Evolutionary conservation across 179 eudicot genomes (phyloP).

Genomic region (Drosera spatulata): DNA sequence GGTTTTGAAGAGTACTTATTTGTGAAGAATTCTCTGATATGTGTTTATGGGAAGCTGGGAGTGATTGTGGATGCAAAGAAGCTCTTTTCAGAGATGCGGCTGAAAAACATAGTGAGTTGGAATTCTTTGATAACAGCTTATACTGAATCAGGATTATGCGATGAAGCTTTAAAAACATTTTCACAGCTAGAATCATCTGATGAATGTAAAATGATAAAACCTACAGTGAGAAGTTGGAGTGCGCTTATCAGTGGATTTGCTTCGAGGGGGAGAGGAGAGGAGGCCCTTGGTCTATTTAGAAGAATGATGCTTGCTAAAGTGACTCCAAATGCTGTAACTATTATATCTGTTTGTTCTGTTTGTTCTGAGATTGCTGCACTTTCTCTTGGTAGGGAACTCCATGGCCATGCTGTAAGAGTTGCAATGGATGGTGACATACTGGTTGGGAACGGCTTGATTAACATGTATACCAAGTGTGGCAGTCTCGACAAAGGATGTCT

Average conservation of each 20-base stretch:
- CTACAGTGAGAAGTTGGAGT: slow-evolving; percentile 39
- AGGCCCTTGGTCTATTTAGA: slow-evolving; percentile 32
- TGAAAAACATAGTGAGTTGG: slow-evolving; percentile 38
- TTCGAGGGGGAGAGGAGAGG: slow-evolving; percentile 18
- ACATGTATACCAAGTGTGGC: slow-evolving; percentile 46
- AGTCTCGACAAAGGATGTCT: slow-evolving; percentile 16
- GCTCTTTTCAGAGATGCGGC: slow-evolving; percentile 21
- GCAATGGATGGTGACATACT: slow-evolving; percentile 9
- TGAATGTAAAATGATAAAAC: slow-evolving; percentile 10
- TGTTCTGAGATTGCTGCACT: slow-evolving; percentile 37
- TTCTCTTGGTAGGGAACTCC: slow-evolving; percentile 31
- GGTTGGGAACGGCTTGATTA: slow-evolving; percentile 36
- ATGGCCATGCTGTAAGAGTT: slow-evolving; percentile 21
- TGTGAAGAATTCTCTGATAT: slow-evolving; percentile 36
- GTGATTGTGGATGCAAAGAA: slow-evolving; percentile 18
- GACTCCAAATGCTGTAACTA: slow-evolving; percentile 23
- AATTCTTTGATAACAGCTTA: slow-evolving; percentile 37
- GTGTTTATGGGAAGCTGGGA: slow-evolving; percentile 29
- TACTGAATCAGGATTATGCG: slow-evolving; percentile 35
- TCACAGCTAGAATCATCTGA: slow-evolving; percentile 17
- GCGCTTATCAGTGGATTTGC: slow-evolving; percentile 36
- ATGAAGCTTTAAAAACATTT: slow-evolving; percentile 28
- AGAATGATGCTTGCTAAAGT: slow-evolving; percentile 28
- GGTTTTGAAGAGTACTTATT: slow-evolving; percentile 30
- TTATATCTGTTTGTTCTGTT: slow-evolving; percentile 24